These are phyloP conservation scores for Ambrosia hybrid DNA, from an alignment of 140 eudicot species.

Conservation along the genomic window DNA sequence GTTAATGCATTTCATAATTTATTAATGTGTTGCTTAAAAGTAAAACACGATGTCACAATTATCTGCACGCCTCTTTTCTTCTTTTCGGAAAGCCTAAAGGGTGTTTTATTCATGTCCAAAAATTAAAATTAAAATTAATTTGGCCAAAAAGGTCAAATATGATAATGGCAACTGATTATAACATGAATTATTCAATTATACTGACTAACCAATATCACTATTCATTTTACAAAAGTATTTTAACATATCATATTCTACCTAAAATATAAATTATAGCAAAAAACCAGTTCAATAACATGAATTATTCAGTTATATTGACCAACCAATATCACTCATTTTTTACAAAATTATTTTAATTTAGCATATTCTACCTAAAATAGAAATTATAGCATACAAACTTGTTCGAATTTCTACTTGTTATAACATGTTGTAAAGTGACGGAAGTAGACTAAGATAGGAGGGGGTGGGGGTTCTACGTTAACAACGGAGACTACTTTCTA, in stretches of 20 bases:
- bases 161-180: neutral
- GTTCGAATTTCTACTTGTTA: neutral
- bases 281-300: too few species aligned
- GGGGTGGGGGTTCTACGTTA: too few species aligned
- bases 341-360: too few species aligned
- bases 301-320: too few species aligned
- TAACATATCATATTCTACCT: neutral
- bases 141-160: neutral
- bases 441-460: neutral
- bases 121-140: neutral
- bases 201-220: neutral
- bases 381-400: too few species aligned
- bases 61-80: neutral
- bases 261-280: neutral
- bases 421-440: neutral
- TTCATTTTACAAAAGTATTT: neutral
- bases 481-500: too few species aligned
- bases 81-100: constrained; percentile 7
- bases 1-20: neutral
- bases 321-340: too few species aligned
- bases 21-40: neutral
- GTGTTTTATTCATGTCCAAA: neutral
- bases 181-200: neutral
- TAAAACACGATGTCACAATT: neutral
- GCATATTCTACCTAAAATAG: too few species aligned